These are phyloP conservation scores for Monilinia polystroma DNA, from an alignment of 2,329 filamentous ascomycete genomes.

Conservation along the genomic window DNA sequence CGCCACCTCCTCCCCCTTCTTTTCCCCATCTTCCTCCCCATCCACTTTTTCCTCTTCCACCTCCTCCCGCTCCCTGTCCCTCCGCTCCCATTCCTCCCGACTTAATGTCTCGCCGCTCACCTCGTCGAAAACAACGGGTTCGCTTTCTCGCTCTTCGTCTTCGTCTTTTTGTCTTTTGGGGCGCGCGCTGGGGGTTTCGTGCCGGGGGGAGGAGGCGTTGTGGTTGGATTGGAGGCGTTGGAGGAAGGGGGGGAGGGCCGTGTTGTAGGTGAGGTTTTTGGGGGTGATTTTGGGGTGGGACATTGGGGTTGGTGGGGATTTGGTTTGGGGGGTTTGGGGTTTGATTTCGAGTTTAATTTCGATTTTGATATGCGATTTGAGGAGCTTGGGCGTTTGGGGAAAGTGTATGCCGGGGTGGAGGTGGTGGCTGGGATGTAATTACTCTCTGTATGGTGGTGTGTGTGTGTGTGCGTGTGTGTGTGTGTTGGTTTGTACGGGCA, in stretches of 20 bases:
- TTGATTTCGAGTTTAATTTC: neutral
- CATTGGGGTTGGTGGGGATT: constrained; percentile 17
- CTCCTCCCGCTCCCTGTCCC: constrained; percentile 37
- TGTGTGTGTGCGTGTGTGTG: no score
- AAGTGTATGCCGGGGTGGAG: no score
- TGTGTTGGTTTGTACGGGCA: no score
- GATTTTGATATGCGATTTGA: neutral
- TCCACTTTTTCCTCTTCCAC: constrained; percentile 28
- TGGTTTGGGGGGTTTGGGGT: neutral
- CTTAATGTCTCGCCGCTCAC: constrained; percentile 58
- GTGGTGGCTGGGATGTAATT: no score
- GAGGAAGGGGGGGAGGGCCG: constrained; percentile 59
- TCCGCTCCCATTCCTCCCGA: constrained; percentile 41
- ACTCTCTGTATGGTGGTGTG: no score
- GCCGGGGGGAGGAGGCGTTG: constrained; percentile 45
- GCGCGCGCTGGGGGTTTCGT: constrained; percentile 39
- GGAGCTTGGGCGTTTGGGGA: neutral
- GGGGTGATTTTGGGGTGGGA: constrained; percentile 59
- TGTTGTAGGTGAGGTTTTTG: constrained; percentile 68
- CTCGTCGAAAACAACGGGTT: constrained; percentile 72
- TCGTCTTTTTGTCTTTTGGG: constrained; percentile 53
- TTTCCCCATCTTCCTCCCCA: constrained; percentile 10
- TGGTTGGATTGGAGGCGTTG: constrained; percentile 55
- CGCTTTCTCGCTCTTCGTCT: constrained; percentile 73
- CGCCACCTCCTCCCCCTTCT: constrained; percentile 40